These are phyloP conservation scores for Podospora australis DNA, from an alignment of 495 filamentous ascomycete species.

Conservation along the genomic window DNA sequence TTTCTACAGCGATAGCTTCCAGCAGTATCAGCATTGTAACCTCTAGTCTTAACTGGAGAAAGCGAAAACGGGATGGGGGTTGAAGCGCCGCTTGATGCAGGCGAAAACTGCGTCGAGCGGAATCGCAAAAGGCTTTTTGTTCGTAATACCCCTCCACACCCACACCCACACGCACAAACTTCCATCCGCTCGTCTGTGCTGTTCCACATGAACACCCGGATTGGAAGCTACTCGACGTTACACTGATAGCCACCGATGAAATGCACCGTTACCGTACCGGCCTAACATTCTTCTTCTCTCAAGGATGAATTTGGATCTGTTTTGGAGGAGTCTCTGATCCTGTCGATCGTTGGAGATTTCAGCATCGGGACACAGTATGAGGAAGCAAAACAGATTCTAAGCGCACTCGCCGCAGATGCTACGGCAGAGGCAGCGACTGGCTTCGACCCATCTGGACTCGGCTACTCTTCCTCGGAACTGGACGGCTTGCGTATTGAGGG, in stretches of 20 bases:
- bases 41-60: neutral
- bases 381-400: conserved; percentile 51
- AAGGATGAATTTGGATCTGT: conserved; percentile 24
- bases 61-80: neutral
- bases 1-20: neutral
- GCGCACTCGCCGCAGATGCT: conserved; percentile 53
- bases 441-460: conserved; percentile 74
- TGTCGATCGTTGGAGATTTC: conserved; percentile 30
- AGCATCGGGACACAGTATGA: conserved; percentile 65
- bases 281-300: neutral
- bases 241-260: no score
- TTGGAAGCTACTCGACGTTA: no score
- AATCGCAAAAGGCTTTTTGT: conserved; percentile 2
- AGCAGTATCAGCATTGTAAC: neutral
- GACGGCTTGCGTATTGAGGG: conserved; percentile 14
- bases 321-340: conserved; percentile 27
- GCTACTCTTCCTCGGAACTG: conserved; percentile 17
- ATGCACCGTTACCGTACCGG: no score
- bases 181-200: no score
- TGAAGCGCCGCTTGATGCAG: neutral
- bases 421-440: conserved; percentile 57
- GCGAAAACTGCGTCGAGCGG: neutral
- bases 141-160: neutral
- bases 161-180: no score
- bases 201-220: no score